These are phyloP conservation scores for Clonostachys byssicola DNA, from an alignment of 2,329 filamentous ascomycete species.

Conservation along the genomic window DNA sequence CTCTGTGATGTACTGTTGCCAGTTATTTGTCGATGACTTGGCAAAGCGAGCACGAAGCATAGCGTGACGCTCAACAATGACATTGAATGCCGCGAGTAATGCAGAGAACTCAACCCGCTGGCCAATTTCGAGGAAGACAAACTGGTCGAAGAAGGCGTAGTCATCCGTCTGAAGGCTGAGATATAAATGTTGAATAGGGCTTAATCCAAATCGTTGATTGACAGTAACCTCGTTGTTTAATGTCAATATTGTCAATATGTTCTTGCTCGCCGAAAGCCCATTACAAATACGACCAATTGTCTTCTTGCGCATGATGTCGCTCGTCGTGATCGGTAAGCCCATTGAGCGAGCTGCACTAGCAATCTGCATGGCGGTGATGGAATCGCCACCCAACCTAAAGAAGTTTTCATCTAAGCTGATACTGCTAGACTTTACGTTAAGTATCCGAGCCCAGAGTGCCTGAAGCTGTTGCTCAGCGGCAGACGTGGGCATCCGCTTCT, in stretches of 20 bases:
- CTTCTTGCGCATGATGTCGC: too few species aligned
- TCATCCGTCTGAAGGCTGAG: not conserved
- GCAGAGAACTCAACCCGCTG: not conserved
- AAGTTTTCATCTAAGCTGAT: constrained; percentile 33
- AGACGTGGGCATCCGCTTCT: not conserved
- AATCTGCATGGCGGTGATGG: constrained; percentile 36
- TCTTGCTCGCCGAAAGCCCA: too few species aligned
- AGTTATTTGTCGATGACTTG: not conserved
- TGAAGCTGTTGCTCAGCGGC: not conserved
- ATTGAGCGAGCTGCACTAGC: constrained; percentile 11
- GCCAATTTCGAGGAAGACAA: constrained; percentile 2
- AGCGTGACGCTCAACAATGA: constrained; percentile 4
- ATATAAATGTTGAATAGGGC: constrained; percentile 7
- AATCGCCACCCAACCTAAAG: constrained; percentile 40
- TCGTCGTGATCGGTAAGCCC: constrained; percentile 22
- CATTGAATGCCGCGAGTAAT: constrained; percentile 1
- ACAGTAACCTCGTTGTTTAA: too few species aligned
- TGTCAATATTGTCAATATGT: too few species aligned
- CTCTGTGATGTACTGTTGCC: constrained; percentile 3
- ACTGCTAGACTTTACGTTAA: constrained; percentile 2
- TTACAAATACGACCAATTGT: too few species aligned
- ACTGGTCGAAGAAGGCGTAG: constrained; percentile 7
- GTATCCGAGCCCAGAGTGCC: not conserved
- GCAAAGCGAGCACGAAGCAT: constrained; percentile 9
- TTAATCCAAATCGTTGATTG: constrained; percentile 22